Base-by-base conservation (phyloP, 257 asterid species). In the Buddleja alternifolia region DNA sequence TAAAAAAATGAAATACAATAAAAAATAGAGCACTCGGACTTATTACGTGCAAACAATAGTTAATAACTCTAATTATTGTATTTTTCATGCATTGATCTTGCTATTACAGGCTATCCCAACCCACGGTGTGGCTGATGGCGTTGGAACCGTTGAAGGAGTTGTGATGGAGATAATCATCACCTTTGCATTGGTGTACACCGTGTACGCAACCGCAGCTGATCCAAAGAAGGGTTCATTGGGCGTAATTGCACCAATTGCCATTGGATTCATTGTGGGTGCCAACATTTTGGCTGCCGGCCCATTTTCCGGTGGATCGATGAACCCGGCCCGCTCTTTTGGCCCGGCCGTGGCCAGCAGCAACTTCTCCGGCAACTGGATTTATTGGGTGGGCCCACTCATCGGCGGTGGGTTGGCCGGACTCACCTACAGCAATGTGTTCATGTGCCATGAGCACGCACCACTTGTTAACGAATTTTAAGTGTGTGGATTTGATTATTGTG, bases 161-260 rank as follows among this genome's bases (percentile, higher is more conserved):
- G 84, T 83, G 56, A 48, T 83, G 76, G 89, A 83, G 51, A 83
- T 83, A 20, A 69, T 83, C 50, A 76, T 81, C 84, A 83, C 89
- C 21, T 83, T 81, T 63, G 89, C 77, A 16, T 80, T 83, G 19
- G 88, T 83, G 17, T 83, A 83, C 81, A 83, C 88, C 7, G 88
- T 83, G 19, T 83, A 70, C 60, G 89, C 89, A 67, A 83, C 89
- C 45, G 86, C 89, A 34, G 89, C 77, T 32, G 89, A 83, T 60
- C 86, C 89, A n/a, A 83, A 83, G 81, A 83, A 83, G 70, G 88
- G 88, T 12, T 39, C 82, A 36, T 58, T 83, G 74, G 88, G 86
- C 63, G 78, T 75, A 9, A 78, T 83, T 36, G 89, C 89, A 0
- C 89, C 89, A 61, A 78, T 83, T 6, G 89, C 89, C 15, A 83